Base-by-base conservation (phyloP, 345 rosid genomes). In the Corchorus olitorius region DNA sequence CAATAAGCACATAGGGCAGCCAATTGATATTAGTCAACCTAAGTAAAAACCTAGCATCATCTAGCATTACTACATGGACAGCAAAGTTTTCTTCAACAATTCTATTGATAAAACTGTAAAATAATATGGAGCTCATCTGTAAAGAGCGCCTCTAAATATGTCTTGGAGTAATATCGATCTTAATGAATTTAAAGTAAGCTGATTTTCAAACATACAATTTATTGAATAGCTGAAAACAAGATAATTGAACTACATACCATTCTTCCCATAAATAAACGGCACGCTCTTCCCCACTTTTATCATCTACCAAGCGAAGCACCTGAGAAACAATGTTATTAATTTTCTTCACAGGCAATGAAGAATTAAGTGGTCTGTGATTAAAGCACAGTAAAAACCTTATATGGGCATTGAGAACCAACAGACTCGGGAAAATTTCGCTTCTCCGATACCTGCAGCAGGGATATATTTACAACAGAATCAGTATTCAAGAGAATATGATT, bases 301-400 rank as follows among this genome's bases (percentile, higher is more conserved):
- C 99, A 75, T 92, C 88, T 83, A 96, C 84, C 79, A 96, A 75
- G 76, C 97, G 95, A 86, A 96, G 94, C 82, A 88, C 98, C 99
- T 96, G 88, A 75, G 82, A 86, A 72, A 72, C 43, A 85, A 73
- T 52, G 61, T n/a, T 35, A 34, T 56, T 60, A 7, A 35, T 27
- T 27, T 34, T 27, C 56, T 77, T 85, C 45, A 81, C 58, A 74
- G 55, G 43, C 27, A 58, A 48, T 55, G 60, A 74, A 53, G 43
- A 73, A 75, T 67, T 33, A 61, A 41, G 35, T 46, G n/a, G 35
- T 10, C 66, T 55, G 67, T 76, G 58, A 65, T 37, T 45, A 65
- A 53, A 65, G 77, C 77, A 65, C 43, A 41, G 27, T 64, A 76
- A 68, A 80, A 46, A 96, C 99, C 99, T 96, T 96, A 81, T 85